phyloP scores from a whole-genome alignment of 352 stramenopile species.

The Aphanomyces euteiches region DNA sequence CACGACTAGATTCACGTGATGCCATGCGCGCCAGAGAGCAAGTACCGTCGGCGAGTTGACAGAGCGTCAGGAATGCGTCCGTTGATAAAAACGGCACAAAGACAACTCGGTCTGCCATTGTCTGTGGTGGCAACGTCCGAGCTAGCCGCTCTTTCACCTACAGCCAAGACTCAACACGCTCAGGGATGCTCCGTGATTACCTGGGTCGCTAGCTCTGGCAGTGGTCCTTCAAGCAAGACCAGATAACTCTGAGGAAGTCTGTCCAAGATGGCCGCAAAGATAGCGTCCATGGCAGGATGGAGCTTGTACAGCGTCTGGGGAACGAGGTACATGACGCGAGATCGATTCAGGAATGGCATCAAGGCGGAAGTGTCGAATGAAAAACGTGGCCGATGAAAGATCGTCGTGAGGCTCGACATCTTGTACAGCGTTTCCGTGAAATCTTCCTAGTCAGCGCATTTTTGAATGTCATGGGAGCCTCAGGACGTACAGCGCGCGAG shows the following conservation, averaged over 20 bases:
- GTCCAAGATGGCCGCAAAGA: slow-evolving; percentile 44
- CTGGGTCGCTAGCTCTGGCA: slow-evolving; percentile 35
- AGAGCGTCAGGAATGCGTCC: slow-evolving; percentile 45
- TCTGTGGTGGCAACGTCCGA: slow-evolving; percentile 22
- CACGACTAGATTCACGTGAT: slow-evolving; percentile 36
- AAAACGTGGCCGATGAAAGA: slow-evolving; percentile 37
- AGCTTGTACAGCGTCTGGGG: slow-evolving; percentile 73
- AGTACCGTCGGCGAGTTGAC: slow-evolving; percentile 38
- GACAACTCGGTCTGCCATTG: slow-evolving; percentile 40
- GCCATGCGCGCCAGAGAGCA: slow-evolving; percentile 33
- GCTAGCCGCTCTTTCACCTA: slow-evolving; percentile 37
- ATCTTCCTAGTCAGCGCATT: slow-evolving; percentile 9
- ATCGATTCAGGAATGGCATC: slow-evolving; percentile 20
- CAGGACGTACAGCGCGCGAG: slow-evolving; percentile 3
- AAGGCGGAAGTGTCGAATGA: not conserved
- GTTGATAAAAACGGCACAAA: slow-evolving; percentile 43
- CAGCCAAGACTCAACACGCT: not conserved
- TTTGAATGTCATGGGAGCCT: not conserved
- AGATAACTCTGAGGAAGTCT: slow-evolving; percentile 37
- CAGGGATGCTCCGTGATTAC: slow-evolving; percentile 27
- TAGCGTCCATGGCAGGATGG: slow-evolving; percentile 52
- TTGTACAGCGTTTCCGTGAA: slow-evolving; percentile 56
- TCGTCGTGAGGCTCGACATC: slow-evolving; percentile 53
- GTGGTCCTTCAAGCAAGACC: slow-evolving; percentile 38
- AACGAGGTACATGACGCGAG: slow-evolving; percentile 45